Evolutionary conservation across 768 basidiomycete genomes (phyloP).

Genomic region (Rhizopogon rudus): DNA sequence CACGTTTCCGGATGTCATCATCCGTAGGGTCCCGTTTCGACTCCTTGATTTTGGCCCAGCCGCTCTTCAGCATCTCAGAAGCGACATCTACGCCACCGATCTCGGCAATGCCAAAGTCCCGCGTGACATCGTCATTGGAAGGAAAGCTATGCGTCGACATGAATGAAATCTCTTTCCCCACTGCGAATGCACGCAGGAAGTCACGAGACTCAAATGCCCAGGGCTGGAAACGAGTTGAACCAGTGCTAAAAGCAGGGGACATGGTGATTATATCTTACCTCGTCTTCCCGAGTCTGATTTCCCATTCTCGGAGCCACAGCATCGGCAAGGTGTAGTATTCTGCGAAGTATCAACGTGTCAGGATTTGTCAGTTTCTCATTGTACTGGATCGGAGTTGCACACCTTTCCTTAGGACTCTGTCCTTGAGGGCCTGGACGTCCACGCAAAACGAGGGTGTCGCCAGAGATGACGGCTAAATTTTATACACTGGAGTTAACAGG

Average conservation of each 20-base stretch:
- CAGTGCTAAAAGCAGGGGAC: background rate
- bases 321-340: constrained; percentile 88
- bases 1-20: constrained; percentile 66
- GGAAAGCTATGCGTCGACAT: constrained; percentile 76
- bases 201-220: constrained; percentile 94
- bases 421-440: constrained; percentile 74
- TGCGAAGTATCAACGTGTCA: constrained; percentile 27
- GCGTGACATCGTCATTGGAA: constrained; percentile 66
- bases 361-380: constrained; percentile 6
- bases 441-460: constrained; percentile 84
- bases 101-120: constrained; percentile 77
- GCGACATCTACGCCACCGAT: constrained; percentile 69
- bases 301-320: constrained; percentile 82
- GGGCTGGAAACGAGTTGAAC: constrained; percentile 40
- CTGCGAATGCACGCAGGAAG: constrained; percentile 76
- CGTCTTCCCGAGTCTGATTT: constrained; percentile 79
- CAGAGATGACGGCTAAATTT: constrained; percentile 76
- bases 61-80: constrained; percentile 73
- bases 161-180: constrained; percentile 91
- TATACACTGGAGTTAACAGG: constrained; percentile 20
- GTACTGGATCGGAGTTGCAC: constrained; percentile 10
- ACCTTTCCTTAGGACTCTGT: constrained; percentile 90
- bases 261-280: constrained; percentile 41
- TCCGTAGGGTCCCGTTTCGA: constrained; percentile 78
- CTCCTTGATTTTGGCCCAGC: constrained; percentile 95